phyloP scores from a whole-genome alignment of 116 monocot genomes.

The Iris pallida region DNA sequence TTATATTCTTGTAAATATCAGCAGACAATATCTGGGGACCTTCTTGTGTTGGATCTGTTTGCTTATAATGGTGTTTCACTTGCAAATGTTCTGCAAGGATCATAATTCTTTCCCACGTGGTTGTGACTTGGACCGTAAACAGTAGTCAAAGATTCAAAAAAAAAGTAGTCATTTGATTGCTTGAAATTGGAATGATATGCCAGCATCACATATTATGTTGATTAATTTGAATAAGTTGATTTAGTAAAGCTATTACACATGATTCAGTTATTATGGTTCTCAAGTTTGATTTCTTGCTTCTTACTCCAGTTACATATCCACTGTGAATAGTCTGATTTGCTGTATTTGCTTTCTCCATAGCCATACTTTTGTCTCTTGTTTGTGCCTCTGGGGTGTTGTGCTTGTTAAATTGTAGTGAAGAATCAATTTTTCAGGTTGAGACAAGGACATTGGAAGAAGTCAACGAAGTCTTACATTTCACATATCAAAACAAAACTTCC shows the following conservation, averaged over 20 bases:
- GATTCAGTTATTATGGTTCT: too few species aligned
- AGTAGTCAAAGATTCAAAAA: background rate
- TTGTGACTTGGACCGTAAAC: background rate
- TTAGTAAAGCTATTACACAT: too few species aligned
- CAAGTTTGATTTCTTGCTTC: too few species aligned
- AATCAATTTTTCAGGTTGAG: slow-evolving; percentile 52
- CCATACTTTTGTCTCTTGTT: background rate
- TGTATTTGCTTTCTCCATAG: too few species aligned
- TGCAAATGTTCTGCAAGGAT: background rate
- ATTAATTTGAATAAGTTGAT: too few species aligned
- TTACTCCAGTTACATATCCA: too few species aligned
- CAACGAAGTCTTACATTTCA: slow-evolving; percentile 65
- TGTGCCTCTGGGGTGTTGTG: background rate
- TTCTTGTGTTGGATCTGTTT: too few species aligned
- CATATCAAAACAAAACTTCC: slow-evolving; percentile 57
- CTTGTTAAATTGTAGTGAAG: background rate
- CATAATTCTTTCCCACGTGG: background rate
- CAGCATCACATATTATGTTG: too few species aligned
- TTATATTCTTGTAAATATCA: too few species aligned
- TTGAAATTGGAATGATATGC: background rate
- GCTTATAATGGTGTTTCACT: background rate
- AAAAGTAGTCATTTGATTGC: background rate
- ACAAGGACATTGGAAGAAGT: slow-evolving; percentile 95
- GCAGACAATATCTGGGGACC: too few species aligned
- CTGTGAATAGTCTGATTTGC: too few species aligned